phyloP scores from a whole-genome alignment of 1,139 yeast genomes.

The Scheffersomyces titani region DNA sequence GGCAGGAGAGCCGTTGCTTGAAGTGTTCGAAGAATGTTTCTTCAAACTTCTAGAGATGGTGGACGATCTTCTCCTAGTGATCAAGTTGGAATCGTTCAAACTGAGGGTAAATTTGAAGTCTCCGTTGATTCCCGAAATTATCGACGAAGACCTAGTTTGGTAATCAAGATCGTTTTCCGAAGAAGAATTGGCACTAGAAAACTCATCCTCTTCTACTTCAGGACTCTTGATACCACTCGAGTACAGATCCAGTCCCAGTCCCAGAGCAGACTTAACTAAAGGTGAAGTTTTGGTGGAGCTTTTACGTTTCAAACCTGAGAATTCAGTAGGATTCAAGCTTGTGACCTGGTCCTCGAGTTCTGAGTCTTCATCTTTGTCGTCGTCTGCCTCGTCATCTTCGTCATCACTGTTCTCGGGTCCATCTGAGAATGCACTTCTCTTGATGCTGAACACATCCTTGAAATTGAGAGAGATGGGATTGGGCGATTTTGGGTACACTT shows the following conservation, averaged over 20 bases:
- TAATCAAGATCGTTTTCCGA: constrained; percentile 21
- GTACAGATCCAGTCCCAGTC: background rate
- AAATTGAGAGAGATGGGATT: constrained; percentile 32
- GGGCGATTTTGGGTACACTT: constrained; percentile 28
- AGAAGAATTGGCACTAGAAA: constrained; percentile 13
- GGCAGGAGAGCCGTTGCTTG: background rate
- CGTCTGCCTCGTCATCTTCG: constrained; percentile 19
- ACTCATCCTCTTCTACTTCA: constrained; percentile 12
- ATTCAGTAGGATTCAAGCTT: constrained; percentile 4
- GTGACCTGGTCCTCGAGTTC: constrained; percentile 19
- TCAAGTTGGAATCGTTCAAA: constrained; percentile 43
- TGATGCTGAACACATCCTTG: constrained; percentile 33
- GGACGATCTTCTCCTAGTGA: constrained; percentile 35
- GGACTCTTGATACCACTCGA: background rate
- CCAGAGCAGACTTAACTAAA: constrained; percentile 8
- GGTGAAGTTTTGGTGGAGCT: constrained; percentile 7
- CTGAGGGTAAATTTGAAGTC: constrained; percentile 47
- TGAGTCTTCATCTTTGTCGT: constrained; percentile 16
- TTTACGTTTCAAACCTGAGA: background rate
- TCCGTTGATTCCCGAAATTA: constrained; percentile 40
- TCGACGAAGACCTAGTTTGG: constrained; percentile 47
- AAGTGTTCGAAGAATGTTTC: constrained; percentile 8
- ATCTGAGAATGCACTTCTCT: constrained; percentile 10
- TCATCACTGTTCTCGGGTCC: constrained; percentile 11
- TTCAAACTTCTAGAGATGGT: constrained; percentile 12